Evolutionary conservation across 345 rosid species (phyloP).

Genomic region (Lumnitzera racemosa): DNA sequence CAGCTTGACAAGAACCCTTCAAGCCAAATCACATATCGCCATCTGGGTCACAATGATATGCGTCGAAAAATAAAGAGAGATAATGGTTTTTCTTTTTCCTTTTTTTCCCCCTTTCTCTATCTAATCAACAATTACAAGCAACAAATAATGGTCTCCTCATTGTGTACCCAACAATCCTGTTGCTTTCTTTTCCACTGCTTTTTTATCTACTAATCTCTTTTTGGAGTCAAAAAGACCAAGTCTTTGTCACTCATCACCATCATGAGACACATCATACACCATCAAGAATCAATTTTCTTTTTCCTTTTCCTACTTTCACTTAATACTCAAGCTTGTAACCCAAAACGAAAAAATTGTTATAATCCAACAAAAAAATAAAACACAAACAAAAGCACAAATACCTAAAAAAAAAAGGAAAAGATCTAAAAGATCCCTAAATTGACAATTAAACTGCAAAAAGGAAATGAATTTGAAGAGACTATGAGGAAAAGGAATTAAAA

Average conservation of each 20-base stretch:
- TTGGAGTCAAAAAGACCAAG: constrained; percentile 4
- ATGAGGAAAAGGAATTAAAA: constrained; percentile 5
- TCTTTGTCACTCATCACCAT: constrained; percentile 2
- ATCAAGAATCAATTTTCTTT: constrained; percentile 1
- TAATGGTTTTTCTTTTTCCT: no score
- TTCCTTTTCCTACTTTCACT: constrained; percentile 5
- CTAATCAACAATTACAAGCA: no score
- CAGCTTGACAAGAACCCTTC: background rate
- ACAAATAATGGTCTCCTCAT: background rate
- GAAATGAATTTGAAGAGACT: constrained; percentile 1
- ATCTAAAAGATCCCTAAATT: constrained; percentile 3
- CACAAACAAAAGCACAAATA: background rate
- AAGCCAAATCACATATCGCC: constrained; percentile 6
- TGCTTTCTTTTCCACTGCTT: constrained; percentile 2
- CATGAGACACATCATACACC: constrained; percentile 8
- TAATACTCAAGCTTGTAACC: constrained; percentile 13
- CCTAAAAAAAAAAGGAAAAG: background rate
- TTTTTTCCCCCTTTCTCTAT: no score
- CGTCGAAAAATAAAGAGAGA: no score
- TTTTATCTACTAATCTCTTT: constrained; percentile 9
- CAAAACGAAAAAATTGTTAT: background rate
- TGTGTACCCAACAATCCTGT: background rate
- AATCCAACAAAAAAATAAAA: background rate
- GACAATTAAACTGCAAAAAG: constrained; percentile 2
- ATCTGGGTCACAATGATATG: no score